Conservation (phyloP, 306 rosid species). For the Sechiopsis laciniata region DNA sequence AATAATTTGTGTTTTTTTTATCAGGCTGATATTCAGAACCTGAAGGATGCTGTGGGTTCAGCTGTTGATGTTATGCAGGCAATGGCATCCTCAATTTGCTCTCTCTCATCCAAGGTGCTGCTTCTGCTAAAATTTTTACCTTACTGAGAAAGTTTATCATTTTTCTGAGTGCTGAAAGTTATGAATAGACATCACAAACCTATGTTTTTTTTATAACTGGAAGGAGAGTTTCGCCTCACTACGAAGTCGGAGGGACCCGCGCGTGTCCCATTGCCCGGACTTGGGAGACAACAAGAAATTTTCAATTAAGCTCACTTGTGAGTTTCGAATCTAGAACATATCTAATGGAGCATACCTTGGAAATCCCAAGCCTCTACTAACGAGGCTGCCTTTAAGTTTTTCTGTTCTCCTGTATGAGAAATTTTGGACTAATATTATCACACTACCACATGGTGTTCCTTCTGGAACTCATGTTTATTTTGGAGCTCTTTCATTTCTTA, state of each 20-base stretch:
- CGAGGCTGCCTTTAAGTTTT: background rate
- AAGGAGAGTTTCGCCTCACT: too few relatives aligned
- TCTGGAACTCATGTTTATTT: background rate
- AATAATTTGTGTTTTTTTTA: background rate
- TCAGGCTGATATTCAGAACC: slow-evolving; percentile 85
- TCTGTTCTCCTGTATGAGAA: background rate
- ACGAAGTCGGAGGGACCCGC: too few relatives aligned
- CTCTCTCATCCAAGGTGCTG: slow-evolving; percentile 74
- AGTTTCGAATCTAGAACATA: too few relatives aligned
- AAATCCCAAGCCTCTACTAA: too few relatives aligned
- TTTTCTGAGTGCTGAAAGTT: slow-evolving; percentile 12
- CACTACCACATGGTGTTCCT: background rate
- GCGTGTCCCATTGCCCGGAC: too few relatives aligned
- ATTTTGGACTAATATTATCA: background rate
- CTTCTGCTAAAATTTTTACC: slow-evolving; percentile 8
- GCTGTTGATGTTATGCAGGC: slow-evolving; percentile 95
- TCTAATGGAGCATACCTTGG: too few relatives aligned
- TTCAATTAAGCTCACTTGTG: too few relatives aligned
- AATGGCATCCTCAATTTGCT: slow-evolving; percentile 83
- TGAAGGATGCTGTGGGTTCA: slow-evolving; percentile 88
- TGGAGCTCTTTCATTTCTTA: background rate
- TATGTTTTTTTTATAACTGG: background rate
- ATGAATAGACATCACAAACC: background rate
- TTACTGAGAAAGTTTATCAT: background rate
- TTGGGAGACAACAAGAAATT: too few relatives aligned